Evolutionary conservation across 2,329 filamentous ascomycete species (phyloP), one percentile per base, ranked within the genome.

Genomic region (Alternaria brassicicola): DNA sequence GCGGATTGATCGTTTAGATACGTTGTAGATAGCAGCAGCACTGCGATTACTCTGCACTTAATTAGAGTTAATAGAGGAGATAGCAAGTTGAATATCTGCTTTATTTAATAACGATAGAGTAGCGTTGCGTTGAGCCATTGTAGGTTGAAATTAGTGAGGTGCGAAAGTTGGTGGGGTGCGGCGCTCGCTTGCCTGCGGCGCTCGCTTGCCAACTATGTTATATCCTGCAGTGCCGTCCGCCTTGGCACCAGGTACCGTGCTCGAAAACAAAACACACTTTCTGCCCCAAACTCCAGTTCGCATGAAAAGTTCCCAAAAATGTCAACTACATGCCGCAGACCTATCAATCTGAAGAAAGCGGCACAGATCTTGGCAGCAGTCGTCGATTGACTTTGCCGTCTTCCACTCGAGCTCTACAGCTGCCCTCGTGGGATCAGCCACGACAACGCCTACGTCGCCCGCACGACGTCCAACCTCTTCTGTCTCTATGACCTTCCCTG

Each of bases 371-470:
- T 52, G 25, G 19, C 49, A 52, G 15, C 49, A 52, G 26, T 52
- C 38, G 13, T 42, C 7, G 19, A 52, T 42, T 13, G 49, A 39
- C 41, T 35, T 57, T 28, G 47, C 42, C 13, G 72, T 66, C 19
- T 54, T 57, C 72, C 72, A 75, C 19, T 63, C 66, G 10, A 75
- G 65, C 31, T 72, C 69, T 8, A 42, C 59, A 36, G 61, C 62
- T 25, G 72, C 72, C 31, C 65, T 62, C 17, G 68, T 54, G 4
- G 69, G 64, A 1, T 63, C 67, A 15, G 71, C 72, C n/a, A 74
- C 65, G 21, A 67, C 72, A 31, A 66, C 61, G 9, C 66, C 69
- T 15, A 77, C 70, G 54, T 77, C 75, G 25, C 75, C 75, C 9
- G 59, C 63, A 52, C 75, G 62, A 21, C 72, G 57, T 10, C 61